Evolutionary conservation across 345 rosid species (phyloP).

Genomic region (Hypericum androsaemum): DNA sequence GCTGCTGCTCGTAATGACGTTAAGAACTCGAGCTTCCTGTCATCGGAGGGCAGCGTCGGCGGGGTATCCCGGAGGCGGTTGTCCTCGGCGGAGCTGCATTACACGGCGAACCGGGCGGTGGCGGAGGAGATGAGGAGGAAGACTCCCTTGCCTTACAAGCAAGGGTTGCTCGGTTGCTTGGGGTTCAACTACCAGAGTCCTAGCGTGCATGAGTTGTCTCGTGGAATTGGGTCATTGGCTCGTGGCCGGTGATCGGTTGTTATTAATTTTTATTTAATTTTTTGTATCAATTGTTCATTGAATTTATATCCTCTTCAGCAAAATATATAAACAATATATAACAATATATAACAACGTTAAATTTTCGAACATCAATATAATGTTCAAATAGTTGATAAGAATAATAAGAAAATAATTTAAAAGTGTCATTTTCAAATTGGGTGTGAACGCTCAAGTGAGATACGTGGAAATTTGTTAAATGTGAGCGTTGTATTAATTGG

Average conservation of each 20-base stretch:
- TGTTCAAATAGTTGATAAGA: no score
- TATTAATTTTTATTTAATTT: no score
- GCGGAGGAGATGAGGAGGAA: slow-evolving; percentile 86
- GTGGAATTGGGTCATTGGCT: slow-evolving; percentile 61
- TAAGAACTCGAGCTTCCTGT: slow-evolving; percentile 51
- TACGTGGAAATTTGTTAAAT: no score
- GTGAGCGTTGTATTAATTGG: no score
- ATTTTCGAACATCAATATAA: no score
- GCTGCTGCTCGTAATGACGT: slow-evolving; percentile 27
- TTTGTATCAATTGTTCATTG: no score
- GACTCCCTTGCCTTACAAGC: slow-evolving; percentile 85
- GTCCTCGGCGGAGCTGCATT: slow-evolving; percentile 54
- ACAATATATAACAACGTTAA: no score
- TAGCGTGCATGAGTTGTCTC: slow-evolving; percentile 50
- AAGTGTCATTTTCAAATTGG: no score
- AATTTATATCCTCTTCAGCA: no score
- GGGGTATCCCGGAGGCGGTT: slow-evolving; percentile 29
- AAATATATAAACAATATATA: no score
- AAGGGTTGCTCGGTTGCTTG: slow-evolving; percentile 77
- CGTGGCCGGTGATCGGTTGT: slow-evolving; percentile 27
- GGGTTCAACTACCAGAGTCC: slow-evolving; percentile 46
- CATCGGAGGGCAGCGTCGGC: slow-evolving; percentile 34
- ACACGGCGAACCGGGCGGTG: slow-evolving; percentile 72
- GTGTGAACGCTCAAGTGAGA: no score
- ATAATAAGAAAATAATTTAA: no score